Base-by-base conservation (phyloP, 2,329 filamentous ascomycete species). In the Fusarium subglutinans region DNA sequence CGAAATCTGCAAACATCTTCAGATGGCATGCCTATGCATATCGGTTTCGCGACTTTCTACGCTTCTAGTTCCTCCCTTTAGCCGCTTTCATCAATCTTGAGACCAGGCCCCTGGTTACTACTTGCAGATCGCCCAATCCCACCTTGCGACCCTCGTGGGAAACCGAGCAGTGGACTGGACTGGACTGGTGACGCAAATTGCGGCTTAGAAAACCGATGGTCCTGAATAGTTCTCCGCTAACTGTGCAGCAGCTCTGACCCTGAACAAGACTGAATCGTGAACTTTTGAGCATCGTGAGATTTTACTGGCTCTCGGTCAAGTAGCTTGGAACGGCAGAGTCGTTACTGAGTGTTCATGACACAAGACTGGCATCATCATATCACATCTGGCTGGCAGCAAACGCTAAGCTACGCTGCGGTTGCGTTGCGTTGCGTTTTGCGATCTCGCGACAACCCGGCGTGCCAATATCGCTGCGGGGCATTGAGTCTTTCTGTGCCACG, bases 301-400 rank as follows among this genome's bases (percentile, higher is more conserved):
- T 73, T 63, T 40, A 67, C 67, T 54, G 69, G 64, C 22, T 70
- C 28, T 62, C 56, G 37, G n/a, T 45, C 38, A 59, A 63, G 65
- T 67, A 73, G 68, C 48, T 69, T 53, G 56, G 60, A 62, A 48
- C 37, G 58, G 51, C 59, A 71, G 66, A 63, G 55, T 67, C 63
- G 62, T 58, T 54, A 56, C 58, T 69, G 26, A 28, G 24, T 53
- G 7, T 38, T 60, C 72, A 78, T 78, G 77, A 78, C 77, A 78
- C 77, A 77, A 78, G 58, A 73, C 63, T 76, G 72, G 64, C 76
- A 78, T 78, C 77, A 78, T 77, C 54, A 47, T 54, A 77, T 77
- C 55, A 38, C 45, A 64, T 77, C 61, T 66, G 63, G 68, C 74
- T 69, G 67, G 65, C 40, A n/a, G 54, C 51, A 70, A 55, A 33